Conservation (phyloP, 345 rosid genomes). For the Mallotus nudiflorus region DNA sequence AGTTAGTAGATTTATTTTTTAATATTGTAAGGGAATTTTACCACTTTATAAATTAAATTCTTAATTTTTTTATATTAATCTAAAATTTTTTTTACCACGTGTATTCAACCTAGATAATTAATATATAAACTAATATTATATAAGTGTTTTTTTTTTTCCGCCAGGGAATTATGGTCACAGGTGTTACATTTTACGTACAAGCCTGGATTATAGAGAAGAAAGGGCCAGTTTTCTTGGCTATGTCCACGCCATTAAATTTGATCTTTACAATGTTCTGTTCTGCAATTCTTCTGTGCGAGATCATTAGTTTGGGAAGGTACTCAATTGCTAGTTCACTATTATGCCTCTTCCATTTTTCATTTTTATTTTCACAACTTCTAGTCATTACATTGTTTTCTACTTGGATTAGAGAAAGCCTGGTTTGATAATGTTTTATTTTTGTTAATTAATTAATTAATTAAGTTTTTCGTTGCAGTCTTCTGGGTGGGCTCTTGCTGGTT, state of each 20-base stretch:
- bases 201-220: constrained; percentile 88
- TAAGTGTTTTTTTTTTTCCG: not conserved
- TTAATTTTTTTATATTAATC: too few species aligned
- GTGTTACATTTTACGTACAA: constrained; percentile 78
- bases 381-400: too few species aligned
- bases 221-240: constrained; percentile 90
- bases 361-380: not conserved
- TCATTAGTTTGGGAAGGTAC: constrained; percentile 74
- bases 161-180: constrained; percentile 92
- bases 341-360: not conserved
- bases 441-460: not conserved
- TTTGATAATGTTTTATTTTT: not conserved
- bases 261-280: constrained; percentile 67
- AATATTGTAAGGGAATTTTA: too few species aligned
- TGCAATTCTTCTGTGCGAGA: constrained; percentile 60
- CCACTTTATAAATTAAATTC: too few species aligned
- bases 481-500: constrained; percentile 70
- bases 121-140: not conserved
- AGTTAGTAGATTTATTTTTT: too few species aligned
- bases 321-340: not conserved
- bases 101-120: too few species aligned
- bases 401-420: too few species aligned
- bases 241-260: constrained; percentile 76
- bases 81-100: too few species aligned
- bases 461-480: constrained; percentile 39